These are phyloP conservation scores for Ogataea hybrid DNA, from an alignment of 1,139 yeast species.

Conservation along the genomic window DNA sequence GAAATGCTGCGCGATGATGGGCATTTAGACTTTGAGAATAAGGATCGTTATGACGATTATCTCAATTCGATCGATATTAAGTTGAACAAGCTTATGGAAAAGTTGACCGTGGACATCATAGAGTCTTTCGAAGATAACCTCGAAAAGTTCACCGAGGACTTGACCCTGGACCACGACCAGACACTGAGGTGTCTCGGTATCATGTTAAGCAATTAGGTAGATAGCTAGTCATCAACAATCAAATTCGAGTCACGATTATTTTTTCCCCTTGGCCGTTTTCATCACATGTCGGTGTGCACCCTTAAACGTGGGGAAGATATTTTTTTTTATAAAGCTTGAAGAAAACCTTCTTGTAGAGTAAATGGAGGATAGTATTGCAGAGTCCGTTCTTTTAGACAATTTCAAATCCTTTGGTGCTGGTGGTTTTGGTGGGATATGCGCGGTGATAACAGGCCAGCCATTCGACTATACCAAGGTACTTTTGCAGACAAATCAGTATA, in stretches of 20 bases:
- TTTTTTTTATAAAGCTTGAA: slow-evolving; percentile 2
- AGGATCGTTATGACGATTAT: slow-evolving; percentile 20
- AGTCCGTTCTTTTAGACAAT: slow-evolving; percentile 31
- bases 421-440: slow-evolving; percentile 82
- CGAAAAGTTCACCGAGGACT: slow-evolving; percentile 34
- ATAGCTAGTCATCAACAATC: slow-evolving; percentile 4
- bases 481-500: slow-evolving; percentile 72
- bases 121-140: slow-evolving; percentile 29
- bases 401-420: slow-evolving; percentile 87
- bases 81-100: slow-evolving; percentile 22
- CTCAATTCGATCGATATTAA: slow-evolving; percentile 20
- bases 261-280: slow-evolving; percentile 7
- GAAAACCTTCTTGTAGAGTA: background rate
- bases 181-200: slow-evolving; percentile 33
- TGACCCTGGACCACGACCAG: slow-evolving; percentile 36
- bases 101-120: slow-evolving; percentile 26
- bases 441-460: slow-evolving; percentile 93
- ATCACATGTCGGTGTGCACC: slow-evolving; percentile 5
- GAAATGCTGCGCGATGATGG: slow-evolving; percentile 15
- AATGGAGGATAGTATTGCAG: slow-evolving; percentile 23
- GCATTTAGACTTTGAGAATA: slow-evolving; percentile 13
- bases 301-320: slow-evolving; percentile 1
- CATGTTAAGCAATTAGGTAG: slow-evolving; percentile 25
- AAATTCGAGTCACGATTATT: background rate
- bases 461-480: slow-evolving; percentile 92